These are phyloP conservation scores for Rhizophlyctis rosea DNA, from an alignment of 192 early-diverging fungal species.

Conservation along the genomic window DNA sequence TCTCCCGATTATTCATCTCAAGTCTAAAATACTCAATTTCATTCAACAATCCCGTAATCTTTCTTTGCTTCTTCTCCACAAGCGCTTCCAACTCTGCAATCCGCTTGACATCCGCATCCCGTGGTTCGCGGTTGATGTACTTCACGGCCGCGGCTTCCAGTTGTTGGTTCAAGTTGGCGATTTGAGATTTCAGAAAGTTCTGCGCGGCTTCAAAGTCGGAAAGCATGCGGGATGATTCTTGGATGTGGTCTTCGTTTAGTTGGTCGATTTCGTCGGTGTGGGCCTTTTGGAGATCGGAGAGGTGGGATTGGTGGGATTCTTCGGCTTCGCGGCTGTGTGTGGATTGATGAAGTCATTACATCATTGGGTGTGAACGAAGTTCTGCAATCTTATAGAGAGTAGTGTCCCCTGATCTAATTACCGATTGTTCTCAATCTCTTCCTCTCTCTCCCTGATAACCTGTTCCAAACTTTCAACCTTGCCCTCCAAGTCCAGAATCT, in stretches of 20 bases:
- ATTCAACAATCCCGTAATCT: slow-evolving; percentile 42
- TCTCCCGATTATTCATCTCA: slow-evolving; percentile 57
- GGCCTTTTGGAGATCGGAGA: slow-evolving; percentile 16
- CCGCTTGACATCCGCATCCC: slow-evolving; percentile 43
- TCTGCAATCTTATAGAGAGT: too few species aligned
- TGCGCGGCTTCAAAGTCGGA: slow-evolving; percentile 55
- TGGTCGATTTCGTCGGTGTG: slow-evolving; percentile 26
- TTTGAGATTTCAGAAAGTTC: slow-evolving; percentile 51
- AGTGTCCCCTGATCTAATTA: too few species aligned
- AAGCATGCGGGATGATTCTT: slow-evolving; percentile 49
- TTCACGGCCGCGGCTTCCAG: slow-evolving; percentile 52
- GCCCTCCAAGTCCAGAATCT: too few species aligned
- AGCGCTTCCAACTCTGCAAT: slow-evolving; percentile 50
- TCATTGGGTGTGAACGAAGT: too few species aligned
- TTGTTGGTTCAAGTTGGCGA: slow-evolving; percentile 36
- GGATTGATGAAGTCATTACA: too few species aligned
- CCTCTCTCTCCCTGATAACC: too few species aligned
- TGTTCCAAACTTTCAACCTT: too few species aligned
- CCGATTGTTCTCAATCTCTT: too few species aligned
- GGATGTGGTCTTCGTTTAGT: slow-evolving; percentile 44
- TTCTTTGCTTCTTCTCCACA: slow-evolving; percentile 33
- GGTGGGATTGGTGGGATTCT: slow-evolving; percentile 3
- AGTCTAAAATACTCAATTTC: slow-evolving; percentile 53
- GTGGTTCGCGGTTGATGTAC: slow-evolving; percentile 59
- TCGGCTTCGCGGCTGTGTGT: too few species aligned